These are phyloP conservation scores for Kwoniella mangroviensis DNA, from an alignment of 768 basidiomycete genomes.

Conservation along the genomic window DNA sequence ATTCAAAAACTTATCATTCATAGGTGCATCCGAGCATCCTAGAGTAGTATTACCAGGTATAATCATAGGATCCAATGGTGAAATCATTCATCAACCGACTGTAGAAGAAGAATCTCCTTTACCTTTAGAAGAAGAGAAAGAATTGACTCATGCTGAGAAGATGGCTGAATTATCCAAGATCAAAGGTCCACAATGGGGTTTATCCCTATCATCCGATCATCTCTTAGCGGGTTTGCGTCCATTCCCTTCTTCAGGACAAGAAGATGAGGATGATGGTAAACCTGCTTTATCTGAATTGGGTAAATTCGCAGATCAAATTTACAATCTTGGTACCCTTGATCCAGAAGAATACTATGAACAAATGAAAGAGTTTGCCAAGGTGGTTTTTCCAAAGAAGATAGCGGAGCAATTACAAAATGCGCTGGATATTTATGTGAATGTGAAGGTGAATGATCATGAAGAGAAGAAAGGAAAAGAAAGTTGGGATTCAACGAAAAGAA, in stretches of 20 bases:
- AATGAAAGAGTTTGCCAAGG: constrained; percentile 32
- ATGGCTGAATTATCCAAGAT: constrained; percentile 18
- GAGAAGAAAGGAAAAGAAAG: neutral
- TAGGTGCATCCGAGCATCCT: neutral
- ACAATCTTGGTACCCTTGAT: constrained; percentile 33
- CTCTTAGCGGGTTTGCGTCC: constrained; percentile 34
- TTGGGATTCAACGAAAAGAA: constrained; percentile 40
- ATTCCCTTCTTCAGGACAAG: constrained; percentile 25
- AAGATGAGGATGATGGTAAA: constrained; percentile 7
- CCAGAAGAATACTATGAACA: constrained; percentile 21
- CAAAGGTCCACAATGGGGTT: constrained; percentile 36
- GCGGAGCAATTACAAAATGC: constrained; percentile 15
- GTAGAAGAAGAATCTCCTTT: neutral
- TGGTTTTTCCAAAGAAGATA: constrained; percentile 33
- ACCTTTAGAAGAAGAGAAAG: neutral
- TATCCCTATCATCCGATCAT: constrained; percentile 22
- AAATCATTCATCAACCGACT: neutral
- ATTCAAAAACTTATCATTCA: neutral
- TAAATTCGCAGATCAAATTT: constrained; percentile 44
- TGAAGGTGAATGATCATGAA: neutral
- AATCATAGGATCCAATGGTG: constrained; percentile 6
- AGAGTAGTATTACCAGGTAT: constrained; percentile 11
- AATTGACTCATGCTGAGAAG: constrained; percentile 11
- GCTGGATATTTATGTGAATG: constrained; percentile 25
- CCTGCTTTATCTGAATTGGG: constrained; percentile 41